These are phyloP conservation scores for Ustilago vetiveriae DNA, from an alignment of 1,284 basidiomycete genomes.

Conservation along the genomic window DNA sequence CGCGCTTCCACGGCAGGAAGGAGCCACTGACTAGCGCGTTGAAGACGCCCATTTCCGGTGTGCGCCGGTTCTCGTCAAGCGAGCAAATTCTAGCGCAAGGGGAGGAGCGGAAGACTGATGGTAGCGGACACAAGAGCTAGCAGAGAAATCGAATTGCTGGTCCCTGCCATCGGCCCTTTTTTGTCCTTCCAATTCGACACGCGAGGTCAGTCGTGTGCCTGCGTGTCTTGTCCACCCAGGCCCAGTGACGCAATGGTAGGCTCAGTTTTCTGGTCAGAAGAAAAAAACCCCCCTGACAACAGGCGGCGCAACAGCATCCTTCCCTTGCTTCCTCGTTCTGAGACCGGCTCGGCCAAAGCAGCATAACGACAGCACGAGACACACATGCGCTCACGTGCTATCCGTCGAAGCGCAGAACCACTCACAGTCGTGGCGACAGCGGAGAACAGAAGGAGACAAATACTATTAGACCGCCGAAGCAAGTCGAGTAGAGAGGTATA, in stretches of 20 bases:
- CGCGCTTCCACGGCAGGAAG: slow-evolving; percentile 40
- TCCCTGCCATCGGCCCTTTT: neutral
- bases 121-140: no score
- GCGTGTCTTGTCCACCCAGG: slow-evolving; percentile 1
- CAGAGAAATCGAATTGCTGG: no score
- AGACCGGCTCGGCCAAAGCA: no score
- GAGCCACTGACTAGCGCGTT: slow-evolving; percentile 44
- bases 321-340: no score
- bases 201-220: slow-evolving; percentile 9
- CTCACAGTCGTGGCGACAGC: no score
- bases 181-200: neutral
- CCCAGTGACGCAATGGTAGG: slow-evolving; percentile 11
- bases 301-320: neutral
- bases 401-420: no score
- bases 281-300: neutral
- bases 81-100: neutral
- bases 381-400: no score
- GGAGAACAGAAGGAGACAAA: slow-evolving; percentile 7
- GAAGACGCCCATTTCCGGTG: slow-evolving; percentile 51
- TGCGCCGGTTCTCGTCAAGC: no score
- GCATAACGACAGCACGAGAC: no score
- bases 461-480: slow-evolving; percentile 26
- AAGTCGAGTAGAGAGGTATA: slow-evolving; percentile 31
- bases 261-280: no score
- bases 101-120: no score